These are phyloP conservation scores for Erythrobasidium hasegawianum DNA, from an alignment of 1,284 basidiomycete genomes.

Conservation along the genomic window DNA sequence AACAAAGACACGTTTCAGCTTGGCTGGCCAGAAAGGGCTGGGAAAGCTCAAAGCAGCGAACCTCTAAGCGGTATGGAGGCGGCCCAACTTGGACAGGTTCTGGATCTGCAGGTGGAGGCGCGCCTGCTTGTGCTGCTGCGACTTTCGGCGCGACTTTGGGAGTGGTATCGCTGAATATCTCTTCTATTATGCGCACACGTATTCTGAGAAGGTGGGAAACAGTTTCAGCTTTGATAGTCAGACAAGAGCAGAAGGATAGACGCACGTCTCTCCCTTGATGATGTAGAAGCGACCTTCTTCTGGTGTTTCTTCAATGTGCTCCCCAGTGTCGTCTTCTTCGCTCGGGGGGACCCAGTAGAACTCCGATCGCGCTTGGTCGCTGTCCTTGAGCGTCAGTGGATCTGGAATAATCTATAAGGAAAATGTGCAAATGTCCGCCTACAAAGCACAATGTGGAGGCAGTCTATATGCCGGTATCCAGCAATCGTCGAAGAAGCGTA, in stretches of 20 bases:
- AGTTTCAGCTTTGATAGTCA: slow-evolving; percentile 34
- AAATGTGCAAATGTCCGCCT: slow-evolving; percentile 48
- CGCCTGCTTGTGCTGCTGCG: not conserved
- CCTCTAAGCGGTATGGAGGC: slow-evolving; percentile 22
- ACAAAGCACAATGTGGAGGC: slow-evolving; percentile 74
- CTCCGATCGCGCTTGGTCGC: slow-evolving; percentile 50
- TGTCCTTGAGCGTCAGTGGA: slow-evolving; percentile 34
- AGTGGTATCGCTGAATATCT: slow-evolving; percentile 30
- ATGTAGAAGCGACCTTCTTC: slow-evolving; percentile 33
- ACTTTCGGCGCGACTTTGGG: slow-evolving; percentile 33
- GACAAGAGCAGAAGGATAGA: slow-evolving; percentile 35
- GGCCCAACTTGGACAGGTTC: slow-evolving; percentile 9
- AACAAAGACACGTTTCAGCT: not conserved
- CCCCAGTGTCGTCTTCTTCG: slow-evolving; percentile 43
- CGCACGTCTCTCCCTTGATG: slow-evolving; percentile 12
- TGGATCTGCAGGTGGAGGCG: not conserved
- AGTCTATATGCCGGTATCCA: slow-evolving; percentile 65
- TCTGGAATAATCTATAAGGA: not conserved
- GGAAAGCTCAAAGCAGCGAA: not conserved
- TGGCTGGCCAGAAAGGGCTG: not conserved
- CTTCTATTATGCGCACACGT: slow-evolving; percentile 20
- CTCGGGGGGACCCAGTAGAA: slow-evolving; percentile 51
- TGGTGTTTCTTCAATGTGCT: slow-evolving; percentile 33
- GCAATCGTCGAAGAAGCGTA: slow-evolving; percentile 93
- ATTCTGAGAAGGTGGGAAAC: slow-evolving; percentile 2